phyloP scores from a whole-genome alignment of 768 basidiomycete species.

The Pluteus cervinus region DNA sequence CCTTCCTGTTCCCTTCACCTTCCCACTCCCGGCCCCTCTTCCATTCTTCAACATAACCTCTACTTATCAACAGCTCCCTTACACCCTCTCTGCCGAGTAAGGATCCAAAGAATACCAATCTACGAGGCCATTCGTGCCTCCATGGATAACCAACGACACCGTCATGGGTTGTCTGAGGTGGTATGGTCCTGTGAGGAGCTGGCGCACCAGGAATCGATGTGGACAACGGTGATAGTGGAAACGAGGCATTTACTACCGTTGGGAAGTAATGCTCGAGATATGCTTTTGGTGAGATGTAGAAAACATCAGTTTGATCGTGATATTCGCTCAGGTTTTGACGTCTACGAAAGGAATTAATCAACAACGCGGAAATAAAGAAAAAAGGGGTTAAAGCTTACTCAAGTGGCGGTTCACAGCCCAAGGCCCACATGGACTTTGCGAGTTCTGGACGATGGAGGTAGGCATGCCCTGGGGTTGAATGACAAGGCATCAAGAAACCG shows the following conservation, averaged over 20 bases:
- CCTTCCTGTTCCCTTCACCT: constrained; percentile 66
- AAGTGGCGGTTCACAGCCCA: constrained; percentile 92
- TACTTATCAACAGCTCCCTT: constrained; percentile 33
- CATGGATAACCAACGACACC: constrained; percentile 43
- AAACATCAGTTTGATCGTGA: constrained; percentile 75
- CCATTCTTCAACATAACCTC: constrained; percentile 66
- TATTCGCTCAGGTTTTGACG: constrained; percentile 52
- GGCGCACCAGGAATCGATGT: constrained; percentile 40
- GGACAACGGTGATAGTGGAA: constrained; percentile 59
- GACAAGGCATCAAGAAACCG: constrained; percentile 92
- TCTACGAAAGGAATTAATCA: constrained; percentile 28
- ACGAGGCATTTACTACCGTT: constrained; percentile 45
- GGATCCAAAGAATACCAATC: constrained; percentile 81
- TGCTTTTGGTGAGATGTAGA: constrained; percentile 62
- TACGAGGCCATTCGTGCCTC: constrained; percentile 74
- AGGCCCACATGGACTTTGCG: constrained; percentile 66
- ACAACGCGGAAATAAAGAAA: not conserved
- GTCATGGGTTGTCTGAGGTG: constrained; percentile 8
- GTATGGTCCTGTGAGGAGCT: constrained; percentile 13
- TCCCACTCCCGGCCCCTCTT: constrained; percentile 61
- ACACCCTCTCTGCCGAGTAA: constrained; percentile 54
- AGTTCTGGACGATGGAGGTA: constrained; percentile 74
- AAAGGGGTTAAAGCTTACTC: constrained; percentile 41
- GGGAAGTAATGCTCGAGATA: constrained; percentile 75
- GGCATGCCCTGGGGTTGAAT: constrained; percentile 91